A percentile compares a stretch with the other conserved stretches of the same genome.
Conservation (phyloP, 345 rosid species). For the Murraya paniculata region DNA sequence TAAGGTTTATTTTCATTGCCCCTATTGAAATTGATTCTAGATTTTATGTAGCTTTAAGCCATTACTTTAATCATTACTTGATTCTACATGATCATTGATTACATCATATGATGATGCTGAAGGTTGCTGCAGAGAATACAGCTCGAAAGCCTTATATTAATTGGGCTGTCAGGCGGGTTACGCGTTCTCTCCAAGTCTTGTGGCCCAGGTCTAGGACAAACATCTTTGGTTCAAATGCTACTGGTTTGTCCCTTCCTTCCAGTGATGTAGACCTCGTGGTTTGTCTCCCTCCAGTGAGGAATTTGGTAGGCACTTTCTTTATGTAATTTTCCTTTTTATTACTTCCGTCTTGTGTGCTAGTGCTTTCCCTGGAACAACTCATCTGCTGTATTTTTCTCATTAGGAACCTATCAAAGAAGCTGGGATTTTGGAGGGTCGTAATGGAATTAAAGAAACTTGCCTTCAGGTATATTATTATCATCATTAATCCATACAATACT, state of each 20-base stretch:
- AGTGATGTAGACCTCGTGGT: conserved; percentile 99
- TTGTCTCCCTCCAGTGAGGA: conserved; percentile 97
- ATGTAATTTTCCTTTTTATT: not conserved
- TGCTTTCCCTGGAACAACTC: conserved; percentile 25
- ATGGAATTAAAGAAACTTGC: conserved; percentile 98
- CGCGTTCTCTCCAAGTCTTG: conserved; percentile 89
- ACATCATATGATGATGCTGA: conserved; percentile 20
- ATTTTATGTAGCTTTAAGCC: not conserved
- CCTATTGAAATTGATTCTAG: not conserved
- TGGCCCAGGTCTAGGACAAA: conserved; percentile 98
- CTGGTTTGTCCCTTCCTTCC: conserved; percentile 92
- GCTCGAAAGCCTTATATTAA: conserved; percentile 84
- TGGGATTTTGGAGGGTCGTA: conserved; percentile 98
- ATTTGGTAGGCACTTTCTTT: conserved; percentile 56
- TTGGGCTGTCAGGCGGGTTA: conserved; percentile 96
- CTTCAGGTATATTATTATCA: conserved; percentile 64
- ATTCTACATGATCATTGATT: conserved; percentile 13
- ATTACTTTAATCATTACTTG: conserved; percentile 2
- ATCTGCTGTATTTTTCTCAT: conserved; percentile 20
- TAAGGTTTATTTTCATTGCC: not conserved
- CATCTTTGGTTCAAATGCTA: conserved; percentile 91
- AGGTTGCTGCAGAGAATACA: conserved; percentile 84
- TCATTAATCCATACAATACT: conserved; percentile 15
- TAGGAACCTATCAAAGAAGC: conserved; percentile 99
- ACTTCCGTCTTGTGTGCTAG: conserved; percentile 14